Conservation (phyloP, 2,329 filamentous ascomycete genomes). For the Pyrenochaeta sp. region DNA sequence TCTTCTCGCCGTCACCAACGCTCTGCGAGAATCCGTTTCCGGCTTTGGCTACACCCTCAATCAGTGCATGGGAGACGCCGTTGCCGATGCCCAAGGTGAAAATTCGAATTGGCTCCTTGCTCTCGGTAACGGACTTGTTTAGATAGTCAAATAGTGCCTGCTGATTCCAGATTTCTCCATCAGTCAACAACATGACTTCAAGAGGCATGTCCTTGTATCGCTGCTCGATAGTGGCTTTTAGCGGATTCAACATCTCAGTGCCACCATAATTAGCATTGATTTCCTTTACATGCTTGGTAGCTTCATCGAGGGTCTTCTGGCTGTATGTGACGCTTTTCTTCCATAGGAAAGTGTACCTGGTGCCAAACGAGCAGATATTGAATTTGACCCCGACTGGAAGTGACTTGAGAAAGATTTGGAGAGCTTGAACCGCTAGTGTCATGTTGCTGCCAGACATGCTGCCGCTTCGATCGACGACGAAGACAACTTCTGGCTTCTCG, state of each 20-base stretch:
- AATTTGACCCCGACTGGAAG: slow-evolving; percentile 70
- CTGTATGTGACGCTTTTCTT: slow-evolving; percentile 56
- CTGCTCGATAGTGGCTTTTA: slow-evolving; percentile 57
- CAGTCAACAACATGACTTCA: slow-evolving; percentile 64
- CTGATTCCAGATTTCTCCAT: slow-evolving; percentile 63
- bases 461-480: slow-evolving; percentile 75
- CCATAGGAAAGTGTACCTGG: slow-evolving; percentile 56
- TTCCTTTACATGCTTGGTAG: slow-evolving; percentile 51
- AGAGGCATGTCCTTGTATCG: slow-evolving; percentile 56
- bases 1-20: slow-evolving; percentile 68
- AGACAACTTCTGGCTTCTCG: slow-evolving; percentile 69
- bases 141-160: slow-evolving; percentile 58
- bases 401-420: slow-evolving; percentile 71
- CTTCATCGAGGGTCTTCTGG: slow-evolving; percentile 54
- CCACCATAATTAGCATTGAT: slow-evolving; percentile 61
- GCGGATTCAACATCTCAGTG: slow-evolving; percentile 60
- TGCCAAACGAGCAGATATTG: slow-evolving; percentile 75
- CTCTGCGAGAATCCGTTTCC: slow-evolving; percentile 68
- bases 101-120: slow-evolving; percentile 58
- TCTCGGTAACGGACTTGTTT: slow-evolving; percentile 51
- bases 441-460: slow-evolving; percentile 67
- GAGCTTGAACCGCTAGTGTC: slow-evolving; percentile 60
- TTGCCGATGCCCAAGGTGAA: slow-evolving; percentile 66
- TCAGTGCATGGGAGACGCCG: slow-evolving; percentile 62
- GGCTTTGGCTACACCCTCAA: slow-evolving; percentile 65